These are phyloP conservation scores for Zoysia matrella DNA, from an alignment of 202 grass and related monocot genomes.

Conservation along the genomic window DNA sequence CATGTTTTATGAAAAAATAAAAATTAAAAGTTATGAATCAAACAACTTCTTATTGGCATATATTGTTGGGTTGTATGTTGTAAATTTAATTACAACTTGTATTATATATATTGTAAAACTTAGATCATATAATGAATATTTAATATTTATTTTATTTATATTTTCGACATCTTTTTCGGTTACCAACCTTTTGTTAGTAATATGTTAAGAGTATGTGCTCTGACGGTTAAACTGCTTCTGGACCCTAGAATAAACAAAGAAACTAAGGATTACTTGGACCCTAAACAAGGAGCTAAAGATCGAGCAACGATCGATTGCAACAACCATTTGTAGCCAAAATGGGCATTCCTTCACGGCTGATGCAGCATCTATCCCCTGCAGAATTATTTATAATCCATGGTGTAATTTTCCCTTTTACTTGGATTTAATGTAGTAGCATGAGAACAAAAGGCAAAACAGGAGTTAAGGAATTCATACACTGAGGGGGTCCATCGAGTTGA, in stretches of 20 bases:
- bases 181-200: not conserved
- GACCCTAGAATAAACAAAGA: conserved; percentile 26
- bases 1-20: too few relatives aligned
- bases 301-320: conserved; percentile 50
- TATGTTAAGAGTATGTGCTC: conserved; percentile 36
- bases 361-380: conserved; percentile 44
- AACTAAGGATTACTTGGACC: conserved; percentile 22
- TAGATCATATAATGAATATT: too few relatives aligned
- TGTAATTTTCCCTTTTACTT: conserved; percentile 26
- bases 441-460: conserved; percentile 50
- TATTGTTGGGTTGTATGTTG: too few relatives aligned
- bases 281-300: conserved; percentile 47
- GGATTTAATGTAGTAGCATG: conserved; percentile 25
- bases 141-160: too few relatives aligned
- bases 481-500: conserved; percentile 41
- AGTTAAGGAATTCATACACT: conserved; percentile 31
- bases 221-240: conserved; percentile 43
- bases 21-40: too few relatives aligned
- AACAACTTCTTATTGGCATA: too few relatives aligned
- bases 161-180: too few relatives aligned
- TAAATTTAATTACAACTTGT: too few relatives aligned
- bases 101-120: too few relatives aligned
- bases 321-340: conserved; percentile 53
- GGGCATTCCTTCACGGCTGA: conserved; percentile 59
- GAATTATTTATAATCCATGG: conserved; percentile 44